These are phyloP conservation scores for Dipodascopsis uninucleata DNA, from an alignment of 805 yeast species.

Conservation along the genomic window DNA sequence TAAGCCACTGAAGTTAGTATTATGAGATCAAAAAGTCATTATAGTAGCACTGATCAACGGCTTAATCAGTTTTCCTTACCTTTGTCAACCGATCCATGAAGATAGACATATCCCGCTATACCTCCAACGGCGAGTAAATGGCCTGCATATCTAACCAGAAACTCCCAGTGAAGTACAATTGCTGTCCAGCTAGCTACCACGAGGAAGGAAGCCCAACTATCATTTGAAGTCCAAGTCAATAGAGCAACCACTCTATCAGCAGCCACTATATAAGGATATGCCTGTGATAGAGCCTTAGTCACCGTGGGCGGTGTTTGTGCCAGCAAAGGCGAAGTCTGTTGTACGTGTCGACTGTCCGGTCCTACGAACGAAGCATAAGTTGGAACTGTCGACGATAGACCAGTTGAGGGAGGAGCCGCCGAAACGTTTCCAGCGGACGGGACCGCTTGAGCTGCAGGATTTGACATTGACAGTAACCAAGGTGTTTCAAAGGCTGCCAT, in stretches of 20 bases:
- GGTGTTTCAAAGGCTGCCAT: slow-evolving; percentile 30
- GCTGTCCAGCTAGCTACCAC: slow-evolving; percentile 53
- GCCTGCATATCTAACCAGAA: slow-evolving; percentile 63
- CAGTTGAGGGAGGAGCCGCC: background rate
- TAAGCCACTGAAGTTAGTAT: slow-evolving; percentile 26
- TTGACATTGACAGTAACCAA: slow-evolving; percentile 25
- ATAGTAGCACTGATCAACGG: background rate
- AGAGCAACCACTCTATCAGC: slow-evolving; percentile 67
- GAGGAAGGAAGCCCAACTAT: slow-evolving; percentile 69
- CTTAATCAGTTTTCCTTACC: slow-evolving; percentile 2
- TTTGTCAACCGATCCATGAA: slow-evolving; percentile 29
- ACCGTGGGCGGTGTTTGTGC: slow-evolving; percentile 89
- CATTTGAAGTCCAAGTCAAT: slow-evolving; percentile 88
- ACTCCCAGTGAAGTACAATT: slow-evolving; percentile 71
- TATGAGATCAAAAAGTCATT: background rate
- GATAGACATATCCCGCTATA: slow-evolving; percentile 34
- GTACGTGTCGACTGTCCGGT: slow-evolving; percentile 38
- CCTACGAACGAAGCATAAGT: slow-evolving; percentile 40
- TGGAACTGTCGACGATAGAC: slow-evolving; percentile 9
- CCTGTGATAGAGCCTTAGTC: slow-evolving; percentile 71
- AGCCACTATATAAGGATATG: slow-evolving; percentile 80
- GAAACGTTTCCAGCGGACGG: slow-evolving; percentile 6
- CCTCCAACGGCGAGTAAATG: slow-evolving; percentile 58
- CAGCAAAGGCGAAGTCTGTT: slow-evolving; percentile 72
- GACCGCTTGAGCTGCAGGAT: slow-evolving; percentile 17